Evolutionary conservation across 2,329 filamentous ascomycete genomes (phyloP).

Genomic region (Fusarium phyllophilum): DNA sequence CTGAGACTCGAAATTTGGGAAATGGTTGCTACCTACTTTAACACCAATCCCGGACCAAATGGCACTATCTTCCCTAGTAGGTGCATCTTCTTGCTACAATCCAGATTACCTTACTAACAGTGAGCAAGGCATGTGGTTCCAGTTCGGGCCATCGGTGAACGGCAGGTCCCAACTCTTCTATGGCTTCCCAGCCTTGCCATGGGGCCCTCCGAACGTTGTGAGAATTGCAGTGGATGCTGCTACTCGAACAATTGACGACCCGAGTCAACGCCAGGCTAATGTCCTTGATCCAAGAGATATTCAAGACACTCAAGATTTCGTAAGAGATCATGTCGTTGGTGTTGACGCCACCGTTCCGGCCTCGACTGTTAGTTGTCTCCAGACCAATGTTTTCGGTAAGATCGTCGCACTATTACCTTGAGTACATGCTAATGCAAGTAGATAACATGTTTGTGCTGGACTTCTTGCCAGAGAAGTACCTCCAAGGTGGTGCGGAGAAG

Average conservation of each 20-base stretch:
- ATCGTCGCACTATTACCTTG: accelerated
- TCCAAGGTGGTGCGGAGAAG: slow-evolving; percentile 9
- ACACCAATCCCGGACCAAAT: slow-evolving; percentile 23
- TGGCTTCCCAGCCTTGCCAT: slow-evolving; percentile 23
- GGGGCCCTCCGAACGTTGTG: slow-evolving; percentile 25
- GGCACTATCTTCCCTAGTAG: slow-evolving; percentile 30
- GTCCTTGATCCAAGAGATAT: slow-evolving; percentile 6
- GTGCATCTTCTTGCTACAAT: accelerated
- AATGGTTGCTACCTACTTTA: slow-evolving; percentile 32
- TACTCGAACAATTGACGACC: slow-evolving; percentile 13
- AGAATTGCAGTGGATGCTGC: slow-evolving; percentile 30
- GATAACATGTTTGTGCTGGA: slow-evolving; percentile 35
- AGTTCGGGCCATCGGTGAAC: slow-evolving; percentile 12
- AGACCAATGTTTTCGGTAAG: slow-evolving; percentile 25
- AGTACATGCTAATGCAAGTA: background rate
- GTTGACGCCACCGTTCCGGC: slow-evolving; percentile 20
- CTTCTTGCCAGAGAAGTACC: slow-evolving; percentile 24
- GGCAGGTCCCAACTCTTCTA: slow-evolving; percentile 23
- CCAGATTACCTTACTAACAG: background rate
- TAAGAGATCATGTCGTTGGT: slow-evolving; percentile 16
- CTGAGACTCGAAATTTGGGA: slow-evolving; percentile 31
- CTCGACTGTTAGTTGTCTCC: slow-evolving; percentile 20
- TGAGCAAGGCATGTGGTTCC: slow-evolving; percentile 23
- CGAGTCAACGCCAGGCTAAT: background rate
- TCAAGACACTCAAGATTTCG: slow-evolving; percentile 20